phyloP scores from a whole-genome alignment of 768 basidiomycete species.

The Leccinum barrowsii region DNA sequence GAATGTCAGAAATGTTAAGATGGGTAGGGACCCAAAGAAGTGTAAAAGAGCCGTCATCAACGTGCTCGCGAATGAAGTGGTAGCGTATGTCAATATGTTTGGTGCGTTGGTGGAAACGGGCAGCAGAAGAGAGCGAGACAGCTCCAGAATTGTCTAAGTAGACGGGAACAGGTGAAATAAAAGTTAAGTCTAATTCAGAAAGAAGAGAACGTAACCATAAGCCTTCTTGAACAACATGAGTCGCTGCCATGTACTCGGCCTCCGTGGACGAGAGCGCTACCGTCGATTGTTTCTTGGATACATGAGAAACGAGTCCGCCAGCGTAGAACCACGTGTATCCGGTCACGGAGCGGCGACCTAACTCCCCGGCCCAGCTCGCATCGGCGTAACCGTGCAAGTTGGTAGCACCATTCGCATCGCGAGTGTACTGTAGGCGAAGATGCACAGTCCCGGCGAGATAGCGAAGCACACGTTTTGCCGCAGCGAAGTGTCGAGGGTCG shows the following conservation, averaged over 20 bases:
- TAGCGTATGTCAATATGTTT: neutral
- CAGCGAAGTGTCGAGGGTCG: neutral
- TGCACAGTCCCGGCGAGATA: neutral
- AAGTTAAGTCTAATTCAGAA: neutral
- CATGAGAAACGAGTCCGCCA: neutral
- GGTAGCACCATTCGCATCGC: neutral
- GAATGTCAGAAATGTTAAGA: neutral
- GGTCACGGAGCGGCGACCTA: neutral
- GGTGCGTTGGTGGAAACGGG: neutral
- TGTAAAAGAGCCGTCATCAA: too few relatives aligned
- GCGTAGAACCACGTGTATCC: neutral
- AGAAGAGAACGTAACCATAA: neutral
- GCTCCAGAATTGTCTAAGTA: neutral
- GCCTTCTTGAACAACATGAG: neutral
- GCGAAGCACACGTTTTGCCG: neutral
- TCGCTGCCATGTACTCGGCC: neutral
- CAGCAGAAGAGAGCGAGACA: neutral
- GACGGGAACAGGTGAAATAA: neutral
- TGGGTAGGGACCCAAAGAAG: too few relatives aligned
- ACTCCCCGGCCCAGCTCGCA: neutral
- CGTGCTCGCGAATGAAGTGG: neutral
- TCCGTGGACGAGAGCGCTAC: neutral
- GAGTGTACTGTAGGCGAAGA: neutral
- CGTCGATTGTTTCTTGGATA: neutral
- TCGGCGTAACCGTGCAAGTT: neutral